phyloP scores from a whole-genome alignment of 2,329 filamentous ascomycete genomes.

The Nothopassalora personata region DNA sequence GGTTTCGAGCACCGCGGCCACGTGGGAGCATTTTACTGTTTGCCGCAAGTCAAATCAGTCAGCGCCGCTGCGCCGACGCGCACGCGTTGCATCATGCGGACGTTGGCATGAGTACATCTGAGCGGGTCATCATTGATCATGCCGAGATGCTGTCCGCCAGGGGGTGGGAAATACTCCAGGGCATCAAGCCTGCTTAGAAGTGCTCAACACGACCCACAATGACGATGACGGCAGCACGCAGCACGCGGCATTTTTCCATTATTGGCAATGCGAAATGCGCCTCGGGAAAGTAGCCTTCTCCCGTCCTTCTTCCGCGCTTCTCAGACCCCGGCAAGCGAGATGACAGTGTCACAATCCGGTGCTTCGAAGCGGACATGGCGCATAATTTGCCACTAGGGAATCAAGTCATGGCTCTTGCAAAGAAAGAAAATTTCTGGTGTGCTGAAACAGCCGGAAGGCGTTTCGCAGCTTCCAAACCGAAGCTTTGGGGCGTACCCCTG shows the following conservation, averaged over 20 bases:
- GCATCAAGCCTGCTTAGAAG: neutral
- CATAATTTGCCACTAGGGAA: slow-evolving; percentile 15
- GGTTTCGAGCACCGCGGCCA: neutral
- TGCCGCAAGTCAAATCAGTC: neutral
- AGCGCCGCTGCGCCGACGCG: neutral
- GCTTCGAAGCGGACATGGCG: slow-evolving; percentile 4
- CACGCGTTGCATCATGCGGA: neutral
- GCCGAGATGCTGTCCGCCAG: neutral
- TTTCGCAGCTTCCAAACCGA: slow-evolving; percentile 6
- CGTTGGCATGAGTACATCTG: neutral
- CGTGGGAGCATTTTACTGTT: neutral
- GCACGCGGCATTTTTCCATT: neutral
- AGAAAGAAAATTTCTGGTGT: slow-evolving; percentile 1
- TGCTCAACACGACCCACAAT: neutral
- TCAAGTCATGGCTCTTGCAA: neutral
- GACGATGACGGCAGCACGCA: neutral
- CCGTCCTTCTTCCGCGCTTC: slow-evolving; percentile 15
- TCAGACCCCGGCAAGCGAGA: slow-evolving; percentile 15
- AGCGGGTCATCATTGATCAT: neutral
- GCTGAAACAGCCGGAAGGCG: slow-evolving; percentile 8
- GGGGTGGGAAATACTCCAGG: neutral
- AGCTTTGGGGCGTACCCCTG: slow-evolving; percentile 12
- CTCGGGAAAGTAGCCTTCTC: slow-evolving; percentile 4
- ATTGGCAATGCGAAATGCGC: neutral
- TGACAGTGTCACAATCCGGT: slow-evolving; percentile 7